These are phyloP conservation scores for Tetrahymena malaccensis DNA, from an alignment of 73 alveolate species.

Conservation along the genomic window DNA sequence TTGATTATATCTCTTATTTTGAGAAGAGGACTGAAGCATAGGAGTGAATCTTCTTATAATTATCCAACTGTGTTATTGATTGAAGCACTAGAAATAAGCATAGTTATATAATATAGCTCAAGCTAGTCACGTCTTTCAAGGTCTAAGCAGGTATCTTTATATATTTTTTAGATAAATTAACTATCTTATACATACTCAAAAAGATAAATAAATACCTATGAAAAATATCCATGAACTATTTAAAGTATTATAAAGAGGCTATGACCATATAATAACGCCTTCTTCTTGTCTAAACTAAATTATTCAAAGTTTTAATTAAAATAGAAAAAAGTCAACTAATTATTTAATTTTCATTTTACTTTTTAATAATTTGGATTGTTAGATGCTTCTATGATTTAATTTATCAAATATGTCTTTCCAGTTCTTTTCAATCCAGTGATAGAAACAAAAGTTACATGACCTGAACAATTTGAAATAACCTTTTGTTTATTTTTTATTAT, in stretches of 20 bases:
- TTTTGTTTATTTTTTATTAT: not conserved
- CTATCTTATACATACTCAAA: not conserved
- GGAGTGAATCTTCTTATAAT: not conserved
- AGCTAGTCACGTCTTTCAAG: not conserved
- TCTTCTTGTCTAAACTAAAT: not conserved
- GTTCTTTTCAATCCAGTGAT: not conserved
- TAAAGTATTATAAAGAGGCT: not conserved
- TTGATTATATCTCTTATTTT: not conserved
- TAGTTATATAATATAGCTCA: not conserved
- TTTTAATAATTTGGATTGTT: not conserved
- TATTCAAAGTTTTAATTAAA: not conserved
- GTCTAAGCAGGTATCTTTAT: not conserved
- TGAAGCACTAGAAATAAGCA: not conserved
- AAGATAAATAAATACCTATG: not conserved
- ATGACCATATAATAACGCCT: not conserved
- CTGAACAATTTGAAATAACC: not conserved
- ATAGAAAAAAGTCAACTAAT: not conserved
- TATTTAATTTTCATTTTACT: not conserved
- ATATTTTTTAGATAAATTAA: not conserved
- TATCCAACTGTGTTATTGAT: not conserved
- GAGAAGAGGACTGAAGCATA: not conserved
- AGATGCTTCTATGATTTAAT: not conserved
- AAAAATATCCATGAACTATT: not conserved
- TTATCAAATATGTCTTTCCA: not conserved
- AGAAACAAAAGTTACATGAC: not conserved